Evolutionary conservation across 805 yeast species (phyloP), one percentile per base, ranked within the genome.

Genomic region (Kluyveromyces starmeri): DNA sequence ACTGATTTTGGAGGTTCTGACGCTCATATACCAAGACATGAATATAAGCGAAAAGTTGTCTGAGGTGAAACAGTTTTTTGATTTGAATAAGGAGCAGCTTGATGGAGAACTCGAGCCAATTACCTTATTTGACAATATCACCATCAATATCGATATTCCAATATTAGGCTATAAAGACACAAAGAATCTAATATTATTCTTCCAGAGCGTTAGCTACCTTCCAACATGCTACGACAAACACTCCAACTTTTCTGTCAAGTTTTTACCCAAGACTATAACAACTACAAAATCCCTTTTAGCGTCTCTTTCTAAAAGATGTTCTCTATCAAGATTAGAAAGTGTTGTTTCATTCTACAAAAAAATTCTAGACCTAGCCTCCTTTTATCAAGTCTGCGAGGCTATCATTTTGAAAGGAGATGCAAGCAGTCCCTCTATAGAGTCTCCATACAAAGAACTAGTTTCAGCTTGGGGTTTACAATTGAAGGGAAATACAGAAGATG

Each of bases 181-280:
- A 32, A 57, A 55, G 34, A 47, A 47, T 18, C 13, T 55, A 3
- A 30, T 57, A 12, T 29, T 55, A 6, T 37, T 57, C 7, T 39
- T 55, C 13, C 62, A 57, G 38, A 53, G 60, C 39, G 48, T 54
- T 7, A 53, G 59, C 38, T 57, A 48, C 32, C 32, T 57, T 22
- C 49, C 50, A 3, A 57, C 55, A 28, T 55, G 59, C 21, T 49
- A 52, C 27, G 61, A 57, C 37, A 43, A 44, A 20, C 46, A 43
- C 23, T 48, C 55, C 3, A 51, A 52, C 34, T 55, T 54, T 35
- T 53, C 59, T 0, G 40, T 40, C 6, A 50, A 41, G 32, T 55
- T 53, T 27, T 32, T 55, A 26, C 58, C 61, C 1, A 55, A 55
- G 32, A 53, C 53, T 13, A 24, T 32, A 9, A 31, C 40, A 9